Conservation (phyloP, 2,329 filamentous ascomycete genomes). For the Metarhizium robertsii region DNA sequence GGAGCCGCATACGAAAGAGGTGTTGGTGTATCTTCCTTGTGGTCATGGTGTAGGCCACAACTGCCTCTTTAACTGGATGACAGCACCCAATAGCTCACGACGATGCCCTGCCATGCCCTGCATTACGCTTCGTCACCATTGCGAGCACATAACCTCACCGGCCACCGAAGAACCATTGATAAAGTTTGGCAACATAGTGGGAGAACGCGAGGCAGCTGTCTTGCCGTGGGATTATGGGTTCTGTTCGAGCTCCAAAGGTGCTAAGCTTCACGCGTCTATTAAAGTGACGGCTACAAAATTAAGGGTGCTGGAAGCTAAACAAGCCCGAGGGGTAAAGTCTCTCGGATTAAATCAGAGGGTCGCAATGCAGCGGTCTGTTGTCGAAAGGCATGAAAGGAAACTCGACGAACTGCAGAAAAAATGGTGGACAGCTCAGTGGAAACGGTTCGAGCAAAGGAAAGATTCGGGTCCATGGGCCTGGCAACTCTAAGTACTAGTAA, state of each 20-base stretch:
- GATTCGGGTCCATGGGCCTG: not conserved
- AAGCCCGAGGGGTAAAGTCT: not conserved
- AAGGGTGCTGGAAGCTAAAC: not conserved
- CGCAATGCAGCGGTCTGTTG: not conserved
- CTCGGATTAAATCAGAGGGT: not conserved
- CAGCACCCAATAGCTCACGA: not conserved
- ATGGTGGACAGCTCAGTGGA: conserved; percentile 5
- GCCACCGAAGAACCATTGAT: not conserved
- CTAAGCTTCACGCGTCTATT: not conserved
- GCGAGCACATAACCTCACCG: conserved; percentile 10
- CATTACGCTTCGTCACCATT: conserved; percentile 11
- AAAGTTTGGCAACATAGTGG: not conserved
- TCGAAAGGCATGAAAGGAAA: conserved; percentile 1
- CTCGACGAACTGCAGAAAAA: conserved; percentile 3
- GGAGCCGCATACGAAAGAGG: conserved; percentile 5
- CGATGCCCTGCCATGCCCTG: conserved; percentile 7
- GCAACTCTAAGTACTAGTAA: not conserved
- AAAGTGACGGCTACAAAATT: not conserved
- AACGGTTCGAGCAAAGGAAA: conserved; percentile 3
- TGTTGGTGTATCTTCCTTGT: conserved; percentile 14
- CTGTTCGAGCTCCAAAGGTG: conserved; percentile 6
- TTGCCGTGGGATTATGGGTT: conserved; percentile 13
- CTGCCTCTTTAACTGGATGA: conserved; percentile 12
- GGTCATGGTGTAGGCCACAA: conserved; percentile 16
- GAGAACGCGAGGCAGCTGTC: not conserved